Evolutionary conservation across 2,329 filamentous ascomycete species (phyloP), one percentile per base, ranked within the genome.

Genomic region (Emericellopsis atlantica): DNA sequence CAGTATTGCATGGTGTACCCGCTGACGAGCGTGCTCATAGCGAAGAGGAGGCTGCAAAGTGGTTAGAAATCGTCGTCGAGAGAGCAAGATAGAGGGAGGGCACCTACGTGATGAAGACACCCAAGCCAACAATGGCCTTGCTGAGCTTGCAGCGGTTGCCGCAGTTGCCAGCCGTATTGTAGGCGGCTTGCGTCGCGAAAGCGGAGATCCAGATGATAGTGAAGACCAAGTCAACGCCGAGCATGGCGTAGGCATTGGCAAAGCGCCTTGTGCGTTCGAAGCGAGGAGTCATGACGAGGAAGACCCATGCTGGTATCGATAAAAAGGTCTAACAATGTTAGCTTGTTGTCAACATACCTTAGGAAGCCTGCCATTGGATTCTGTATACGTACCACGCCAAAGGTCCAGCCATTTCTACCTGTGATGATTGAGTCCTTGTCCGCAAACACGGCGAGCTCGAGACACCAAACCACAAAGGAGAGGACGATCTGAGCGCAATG

Each of bases 181-280:
- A 82, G 8, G 73, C 67, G 3, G 79, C 78, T 52, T 82, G 75
- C 15, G 74, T 70, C 24, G 79, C 72, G 53, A 82, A 83, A 15
- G 72, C 79, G 3, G 78, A 79, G 35, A 84, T 64, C 78, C 79
- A 83, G 46, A 82, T 59, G 48, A 83, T 56, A 51, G 64, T 61
- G 53, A 70, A 79, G 43, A 76, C 32, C n/a, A 57, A 58, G 52
- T 83, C 79, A 26, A 81, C 62, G 8, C 58, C 61, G 21, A 76
- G 60, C 67, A 83, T 76, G 45, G 67, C 77, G 48, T 76, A 71
- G 3, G 78, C 75, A 44, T 81, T 65, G 39, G 78, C 79, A 40
- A 78, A 65, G 46, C 67, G 74, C 41, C 74, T 69, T 5, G 79
- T 79, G 46, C 78, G 70, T 37, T 69, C 66, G 55, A 75, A 82